These are phyloP conservation scores for Pythium aphanidermatum DNA, from an alignment of 352 stramenopile genomes.

Conservation along the genomic window DNA sequence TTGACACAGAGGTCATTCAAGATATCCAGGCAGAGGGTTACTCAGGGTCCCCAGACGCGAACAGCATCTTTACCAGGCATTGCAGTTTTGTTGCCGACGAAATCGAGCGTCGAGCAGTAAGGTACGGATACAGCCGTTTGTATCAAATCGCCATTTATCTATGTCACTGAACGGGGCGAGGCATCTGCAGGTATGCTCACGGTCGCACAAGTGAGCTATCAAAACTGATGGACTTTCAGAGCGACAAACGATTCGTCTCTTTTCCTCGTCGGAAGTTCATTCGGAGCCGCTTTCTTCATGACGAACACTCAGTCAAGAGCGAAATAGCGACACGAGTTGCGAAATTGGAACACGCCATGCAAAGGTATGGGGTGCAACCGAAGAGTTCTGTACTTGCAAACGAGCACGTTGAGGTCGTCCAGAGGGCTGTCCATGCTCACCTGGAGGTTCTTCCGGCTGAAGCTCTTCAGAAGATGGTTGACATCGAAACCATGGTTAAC, in stretches of 20 bases:
- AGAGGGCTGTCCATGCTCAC: constrained; percentile 50
- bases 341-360: constrained; percentile 34
- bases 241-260: constrained; percentile 24
- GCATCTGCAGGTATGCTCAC: no score
- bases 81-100: constrained; percentile 4
- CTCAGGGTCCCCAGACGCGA: no score
- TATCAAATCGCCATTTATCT: no score
- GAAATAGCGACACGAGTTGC: constrained; percentile 29
- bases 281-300: constrained; percentile 40
- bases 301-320: constrained; percentile 34
- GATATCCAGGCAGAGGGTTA: no score
- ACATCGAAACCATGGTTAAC: constrained; percentile 42
- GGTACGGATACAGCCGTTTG: no score
- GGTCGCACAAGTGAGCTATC: no score
- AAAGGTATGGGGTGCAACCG: constrained; percentile 39
- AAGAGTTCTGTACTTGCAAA: constrained; percentile 35
- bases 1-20: constrained; percentile 1
- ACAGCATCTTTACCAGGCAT: no score
- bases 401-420: constrained; percentile 40
- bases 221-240: no score
- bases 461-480: constrained; percentile 52
- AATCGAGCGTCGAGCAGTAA: constrained; percentile 5
- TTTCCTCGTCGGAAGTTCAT: constrained; percentile 39
- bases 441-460: constrained; percentile 47
- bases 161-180: no score